These are phyloP conservation scores for Usnea hakonensis DNA, from an alignment of 495 filamentous ascomycete species.

Conservation along the genomic window DNA sequence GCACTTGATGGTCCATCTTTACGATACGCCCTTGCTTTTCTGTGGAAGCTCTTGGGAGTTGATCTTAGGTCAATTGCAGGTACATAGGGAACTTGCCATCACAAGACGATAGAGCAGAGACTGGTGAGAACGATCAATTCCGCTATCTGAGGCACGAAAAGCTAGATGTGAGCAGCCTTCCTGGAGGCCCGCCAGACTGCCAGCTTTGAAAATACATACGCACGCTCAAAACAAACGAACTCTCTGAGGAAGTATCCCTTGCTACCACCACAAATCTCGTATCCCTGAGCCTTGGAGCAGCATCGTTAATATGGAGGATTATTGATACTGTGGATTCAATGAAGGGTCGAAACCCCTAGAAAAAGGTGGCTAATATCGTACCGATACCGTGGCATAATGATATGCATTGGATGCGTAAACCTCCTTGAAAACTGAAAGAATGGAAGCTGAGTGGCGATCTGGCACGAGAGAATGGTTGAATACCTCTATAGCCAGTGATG, in stretches of 20 bases:
- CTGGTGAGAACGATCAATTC: neutral
- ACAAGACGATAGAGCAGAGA: too few species aligned
- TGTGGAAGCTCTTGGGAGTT: too few species aligned
- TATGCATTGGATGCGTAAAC: neutral
- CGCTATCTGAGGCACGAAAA: neutral
- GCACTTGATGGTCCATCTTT: too few species aligned
- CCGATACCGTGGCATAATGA: neutral
- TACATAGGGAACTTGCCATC: too few species aligned
- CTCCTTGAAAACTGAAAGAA: neutral
- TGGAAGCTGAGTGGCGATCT: neutral
- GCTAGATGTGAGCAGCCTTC: neutral
- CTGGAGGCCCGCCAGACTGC: neutral
- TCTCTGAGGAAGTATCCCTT: neutral
- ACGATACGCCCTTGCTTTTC: too few species aligned
- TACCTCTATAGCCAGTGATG: neutral
- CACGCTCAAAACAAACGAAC: neutral
- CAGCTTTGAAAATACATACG: neutral
- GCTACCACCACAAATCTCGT: neutral
- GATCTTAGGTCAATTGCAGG: too few species aligned
- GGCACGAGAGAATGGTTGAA: neutral
- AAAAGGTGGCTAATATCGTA: neutral
- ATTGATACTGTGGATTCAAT: neutral
- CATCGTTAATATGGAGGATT: neutral
- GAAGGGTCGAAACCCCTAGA: neutral
- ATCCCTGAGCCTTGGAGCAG: neutral